Evolutionary conservation across 2,329 filamentous ascomycete species (phyloP), one percentile per base, ranked within the genome.

Genomic region (Trichoderma koningiopsis): DNA sequence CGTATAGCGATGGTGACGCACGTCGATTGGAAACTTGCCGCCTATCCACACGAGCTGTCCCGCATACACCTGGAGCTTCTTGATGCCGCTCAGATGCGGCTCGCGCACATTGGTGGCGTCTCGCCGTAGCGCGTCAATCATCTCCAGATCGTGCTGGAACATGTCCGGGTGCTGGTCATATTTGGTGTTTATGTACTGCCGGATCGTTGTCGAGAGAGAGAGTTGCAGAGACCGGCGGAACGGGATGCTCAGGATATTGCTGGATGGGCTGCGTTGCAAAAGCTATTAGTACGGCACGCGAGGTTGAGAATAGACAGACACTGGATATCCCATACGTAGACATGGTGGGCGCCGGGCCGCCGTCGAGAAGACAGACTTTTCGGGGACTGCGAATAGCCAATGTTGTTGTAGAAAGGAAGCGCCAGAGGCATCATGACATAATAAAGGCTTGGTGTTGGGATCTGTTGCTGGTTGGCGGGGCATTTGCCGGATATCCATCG

Each of bases 161-260:
- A 97, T 97, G 80, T 97, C 94, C 40, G 96, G 95, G 78, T 97
- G 95, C 79, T 99, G 96, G 81, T 98, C 95, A 90, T 98, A 98
- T 86, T 98, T 97, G 80, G 89, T 91, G 71, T 94, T 97, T 77
- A 99, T 98, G 83, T 99, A 98, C 78, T 96, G 91, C 73, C 92
- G 93, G 78, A 99, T 94, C 61, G 94, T 92, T 71, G 88, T 85
- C 68, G 92, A 91, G 71, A 98, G 87, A 70, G 91, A 91, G 52
- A 97, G 85, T 69, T 91, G 86, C 72, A 92, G 89, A 63, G 94
- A 95, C 77, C 91, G 92, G 75, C 95, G 93, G 81, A 98, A 98
- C 10, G 95, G 94, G 72, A 97, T 85, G 78, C 90, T 89, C 68
- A 97, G 87, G 72, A 92, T 89, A 78, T 89, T 91, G 74, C 78